Conservation (phyloP, 805 yeast species). For the Lipomyces kockii region DNA sequence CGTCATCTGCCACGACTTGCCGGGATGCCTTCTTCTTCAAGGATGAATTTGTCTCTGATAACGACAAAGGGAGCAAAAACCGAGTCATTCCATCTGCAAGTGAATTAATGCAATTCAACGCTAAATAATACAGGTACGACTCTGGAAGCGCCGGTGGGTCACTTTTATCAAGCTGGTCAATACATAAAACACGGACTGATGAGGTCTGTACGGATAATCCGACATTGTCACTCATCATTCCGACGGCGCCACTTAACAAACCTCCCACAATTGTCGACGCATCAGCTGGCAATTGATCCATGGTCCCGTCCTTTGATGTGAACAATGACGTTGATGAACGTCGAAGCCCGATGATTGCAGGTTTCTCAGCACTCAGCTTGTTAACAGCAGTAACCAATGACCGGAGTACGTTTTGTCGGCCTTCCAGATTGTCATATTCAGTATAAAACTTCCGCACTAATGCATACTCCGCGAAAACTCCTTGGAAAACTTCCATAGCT, state of each 20-base stretch:
- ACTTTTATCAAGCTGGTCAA: slow-evolving; percentile 79
- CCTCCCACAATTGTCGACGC: slow-evolving; percentile 26
- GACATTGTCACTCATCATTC: slow-evolving; percentile 11
- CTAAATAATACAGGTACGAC: slow-evolving; percentile 64
- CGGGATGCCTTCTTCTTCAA: slow-evolving; percentile 21
- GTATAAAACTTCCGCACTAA: slow-evolving; percentile 58
- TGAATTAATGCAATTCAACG: slow-evolving; percentile 57
- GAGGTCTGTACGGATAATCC: slow-evolving; percentile 33
- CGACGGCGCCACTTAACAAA: slow-evolving; percentile 25
- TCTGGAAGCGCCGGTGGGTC: slow-evolving; percentile 74
- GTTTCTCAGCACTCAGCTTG: slow-evolving; percentile 47
- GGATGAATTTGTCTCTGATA: slow-evolving; percentile 14
- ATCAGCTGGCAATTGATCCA: slow-evolving; percentile 9
- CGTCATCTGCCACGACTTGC: slow-evolving; percentile 8
- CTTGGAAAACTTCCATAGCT: slow-evolving; percentile 72
- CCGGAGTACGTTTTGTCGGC: slow-evolving; percentile 62
- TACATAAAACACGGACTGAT: slow-evolving; percentile 51
- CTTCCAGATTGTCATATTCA: slow-evolving; percentile 64
- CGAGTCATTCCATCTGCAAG: slow-evolving; percentile 73
- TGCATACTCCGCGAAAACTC: slow-evolving; percentile 60
- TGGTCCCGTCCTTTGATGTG: slow-evolving; percentile 11
- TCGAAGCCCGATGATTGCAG: slow-evolving; percentile 44
- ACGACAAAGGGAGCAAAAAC: slow-evolving; percentile 53
- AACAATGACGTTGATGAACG: slow-evolving; percentile 21
- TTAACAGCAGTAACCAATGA: slow-evolving; percentile 57